Evolutionary conservation across 192 early-diverging fungal genomes (phyloP).

Genomic region (Pilaira anomala): DNA sequence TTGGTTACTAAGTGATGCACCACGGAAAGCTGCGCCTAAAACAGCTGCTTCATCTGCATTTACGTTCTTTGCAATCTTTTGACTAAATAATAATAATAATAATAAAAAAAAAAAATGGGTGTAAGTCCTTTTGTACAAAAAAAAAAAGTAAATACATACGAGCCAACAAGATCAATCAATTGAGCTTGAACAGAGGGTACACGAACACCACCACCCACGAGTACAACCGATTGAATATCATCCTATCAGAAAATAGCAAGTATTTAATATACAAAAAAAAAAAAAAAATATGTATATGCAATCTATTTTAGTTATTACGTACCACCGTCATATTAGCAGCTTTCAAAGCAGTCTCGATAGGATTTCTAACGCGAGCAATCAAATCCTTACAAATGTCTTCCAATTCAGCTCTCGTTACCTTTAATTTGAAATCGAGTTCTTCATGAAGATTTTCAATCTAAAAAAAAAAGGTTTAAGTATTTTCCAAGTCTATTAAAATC

Average conservation of each 20-base stretch:
- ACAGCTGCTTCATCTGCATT: slow-evolving; percentile 97
- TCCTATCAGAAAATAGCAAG: slow-evolving; percentile 26
- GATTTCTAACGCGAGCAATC: slow-evolving; percentile 61
- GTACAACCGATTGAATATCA: slow-evolving; percentile 82
- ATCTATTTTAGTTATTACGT: slow-evolving; percentile 12
- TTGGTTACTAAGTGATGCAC: slow-evolving; percentile 78
- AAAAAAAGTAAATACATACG: slow-evolving; percentile 38
- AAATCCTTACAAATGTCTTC: slow-evolving; percentile 70
- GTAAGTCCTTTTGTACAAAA: neutral
- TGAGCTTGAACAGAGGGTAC: slow-evolving; percentile 79
- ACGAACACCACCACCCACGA: slow-evolving; percentile 92
- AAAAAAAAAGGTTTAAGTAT: neutral
- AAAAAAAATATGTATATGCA: neutral
- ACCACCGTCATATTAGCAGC: slow-evolving; percentile 63
- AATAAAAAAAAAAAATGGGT: too few relatives aligned
- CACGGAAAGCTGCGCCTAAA: slow-evolving; percentile 83
- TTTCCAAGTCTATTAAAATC: neutral
- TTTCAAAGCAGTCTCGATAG: slow-evolving; percentile 70
- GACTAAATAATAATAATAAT: slow-evolving; percentile 31
- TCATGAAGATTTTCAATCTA: slow-evolving; percentile 85
- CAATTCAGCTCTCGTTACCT: slow-evolving; percentile 76
- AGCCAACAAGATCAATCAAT: slow-evolving; percentile 67
- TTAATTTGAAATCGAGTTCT: slow-evolving; percentile 78
- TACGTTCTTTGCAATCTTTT: slow-evolving; percentile 89
- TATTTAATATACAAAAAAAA: neutral